A percentile compares a stretch with the other conserved stretches of the same genome.
Evolutionary conservation across 78 protist genomes (phyloP).

Genomic region (Cavenderia fasciculata): DNA sequence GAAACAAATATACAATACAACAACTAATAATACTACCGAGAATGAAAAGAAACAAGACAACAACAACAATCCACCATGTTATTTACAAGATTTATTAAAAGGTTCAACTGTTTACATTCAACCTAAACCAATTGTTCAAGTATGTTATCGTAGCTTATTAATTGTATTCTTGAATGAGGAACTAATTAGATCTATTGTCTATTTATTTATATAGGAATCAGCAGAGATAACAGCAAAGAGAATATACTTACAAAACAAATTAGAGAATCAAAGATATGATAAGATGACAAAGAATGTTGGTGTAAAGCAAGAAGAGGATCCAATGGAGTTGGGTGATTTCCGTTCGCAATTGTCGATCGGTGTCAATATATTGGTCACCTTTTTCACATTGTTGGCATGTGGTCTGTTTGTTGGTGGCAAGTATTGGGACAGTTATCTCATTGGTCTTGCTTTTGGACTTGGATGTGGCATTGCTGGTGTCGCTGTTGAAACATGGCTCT

Average conservation of each 20-base stretch:
- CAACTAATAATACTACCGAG: background rate
- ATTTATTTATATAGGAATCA: background rate
- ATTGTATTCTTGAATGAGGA: background rate
- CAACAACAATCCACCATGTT: conserved; percentile 11
- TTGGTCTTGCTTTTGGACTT: conserved; percentile 43
- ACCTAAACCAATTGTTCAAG: conserved; percentile 27
- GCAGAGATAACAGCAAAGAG: conserved; percentile 33
- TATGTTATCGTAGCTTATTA: background rate
- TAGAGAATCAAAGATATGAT: conserved; percentile 21
- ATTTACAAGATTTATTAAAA: conserved; percentile 58
- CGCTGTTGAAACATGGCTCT: conserved; percentile 58
- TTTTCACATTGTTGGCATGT: conserved; percentile 45
- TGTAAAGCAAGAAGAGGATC: conserved; percentile 7
- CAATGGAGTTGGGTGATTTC: conserved; percentile 14
- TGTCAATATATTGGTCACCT: conserved; percentile 58
- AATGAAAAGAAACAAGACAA: background rate
- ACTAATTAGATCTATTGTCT: background rate
- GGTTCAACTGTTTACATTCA: conserved; percentile 41
- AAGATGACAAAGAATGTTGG: conserved; percentile 34
- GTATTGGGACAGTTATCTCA: background rate
- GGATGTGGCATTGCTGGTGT: conserved; percentile 41
- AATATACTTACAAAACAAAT: conserved; percentile 18
- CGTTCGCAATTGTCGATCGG: conserved; percentile 37
- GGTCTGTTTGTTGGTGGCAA: conserved; percentile 53
- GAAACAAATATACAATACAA: conserved; percentile 4